These are phyloP conservation scores for Deinandra increscens DNA, from an alignment of 129 eudicot species.

Conservation along the genomic window DNA sequence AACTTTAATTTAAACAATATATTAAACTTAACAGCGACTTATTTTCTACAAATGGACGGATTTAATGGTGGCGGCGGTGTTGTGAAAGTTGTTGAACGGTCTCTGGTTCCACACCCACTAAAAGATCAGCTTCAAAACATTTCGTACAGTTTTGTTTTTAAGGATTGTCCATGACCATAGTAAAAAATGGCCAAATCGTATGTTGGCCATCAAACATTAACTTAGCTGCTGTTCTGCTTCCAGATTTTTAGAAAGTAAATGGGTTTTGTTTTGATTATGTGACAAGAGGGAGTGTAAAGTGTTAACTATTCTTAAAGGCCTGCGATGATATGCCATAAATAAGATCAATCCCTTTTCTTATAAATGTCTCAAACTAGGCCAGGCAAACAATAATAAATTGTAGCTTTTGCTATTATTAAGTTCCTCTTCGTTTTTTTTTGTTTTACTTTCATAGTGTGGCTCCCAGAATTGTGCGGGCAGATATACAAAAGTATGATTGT, in stretches of 20 bases:
- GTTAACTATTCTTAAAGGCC: not conserved
- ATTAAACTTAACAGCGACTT: no score
- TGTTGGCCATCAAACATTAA: no score
- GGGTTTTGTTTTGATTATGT: slow-evolving; percentile 3
- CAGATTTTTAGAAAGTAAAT: slow-evolving; percentile 10
- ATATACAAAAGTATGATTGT: slow-evolving; percentile 4
- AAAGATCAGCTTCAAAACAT: no score
- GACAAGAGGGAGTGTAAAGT: slow-evolving; percentile 7
- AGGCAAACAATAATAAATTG: not conserved
- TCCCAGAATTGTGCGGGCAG: not conserved
- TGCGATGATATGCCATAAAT: not conserved
- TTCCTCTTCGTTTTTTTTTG: not conserved
- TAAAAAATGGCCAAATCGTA: no score
- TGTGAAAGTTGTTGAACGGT: no score
- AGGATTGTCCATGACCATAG: no score
- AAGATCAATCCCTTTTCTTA: not conserved
- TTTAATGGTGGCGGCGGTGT: no score
- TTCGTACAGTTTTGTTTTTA: no score
- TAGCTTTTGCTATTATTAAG: not conserved
- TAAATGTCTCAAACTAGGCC: not conserved
- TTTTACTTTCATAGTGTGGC: not conserved
- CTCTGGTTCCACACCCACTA: no score
- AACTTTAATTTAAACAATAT: no score
- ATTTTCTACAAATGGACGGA: no score
- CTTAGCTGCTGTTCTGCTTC: no score